Evolutionary conservation across 83 land plant genomes (phyloP).

Genomic region (Picea abies): DNA sequence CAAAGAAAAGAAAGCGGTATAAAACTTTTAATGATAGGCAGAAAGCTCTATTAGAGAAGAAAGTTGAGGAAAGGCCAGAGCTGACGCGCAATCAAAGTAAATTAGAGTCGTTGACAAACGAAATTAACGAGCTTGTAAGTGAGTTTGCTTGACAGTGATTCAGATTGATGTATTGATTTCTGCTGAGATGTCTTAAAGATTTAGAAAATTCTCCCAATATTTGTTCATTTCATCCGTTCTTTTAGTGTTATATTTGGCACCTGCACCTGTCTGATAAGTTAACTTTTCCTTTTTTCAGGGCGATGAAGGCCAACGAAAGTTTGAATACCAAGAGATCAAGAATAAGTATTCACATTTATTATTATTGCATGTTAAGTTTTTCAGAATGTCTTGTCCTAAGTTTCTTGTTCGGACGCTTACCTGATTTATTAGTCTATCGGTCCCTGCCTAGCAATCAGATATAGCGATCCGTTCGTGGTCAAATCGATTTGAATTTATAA

Average conservation of each 20-base stretch:
- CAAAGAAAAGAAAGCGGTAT: constrained; percentile 81
- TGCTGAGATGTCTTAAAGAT: background rate
- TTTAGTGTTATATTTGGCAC: background rate
- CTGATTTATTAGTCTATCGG: no score
- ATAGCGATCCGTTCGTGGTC: no score
- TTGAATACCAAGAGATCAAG: constrained; percentile 69
- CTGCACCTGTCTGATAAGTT: background rate
- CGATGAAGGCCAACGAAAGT: constrained; percentile 60
- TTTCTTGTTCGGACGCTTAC: background rate
- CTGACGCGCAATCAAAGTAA: constrained; percentile 67
- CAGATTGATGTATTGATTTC: no score
- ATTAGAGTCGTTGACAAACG: constrained; percentile 73
- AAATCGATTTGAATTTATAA: no score
- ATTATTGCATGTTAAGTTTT: constrained; percentile 6
- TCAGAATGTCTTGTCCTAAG: background rate
- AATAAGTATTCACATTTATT: constrained; percentile 47
- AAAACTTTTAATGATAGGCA: constrained; percentile 86
- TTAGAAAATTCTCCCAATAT: background rate
- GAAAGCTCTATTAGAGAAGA: constrained; percentile 58
- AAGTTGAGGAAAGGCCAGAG: constrained; percentile 75
- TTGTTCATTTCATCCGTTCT: background rate
- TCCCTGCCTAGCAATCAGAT: no score
- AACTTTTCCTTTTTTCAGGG: constrained; percentile 51
- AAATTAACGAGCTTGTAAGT: constrained; percentile 60
- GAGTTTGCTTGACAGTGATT: background rate